Evolutionary conservation across 106 monocot genomes (phyloP).

Genomic region (Apostasia shenzhenica): DNA sequence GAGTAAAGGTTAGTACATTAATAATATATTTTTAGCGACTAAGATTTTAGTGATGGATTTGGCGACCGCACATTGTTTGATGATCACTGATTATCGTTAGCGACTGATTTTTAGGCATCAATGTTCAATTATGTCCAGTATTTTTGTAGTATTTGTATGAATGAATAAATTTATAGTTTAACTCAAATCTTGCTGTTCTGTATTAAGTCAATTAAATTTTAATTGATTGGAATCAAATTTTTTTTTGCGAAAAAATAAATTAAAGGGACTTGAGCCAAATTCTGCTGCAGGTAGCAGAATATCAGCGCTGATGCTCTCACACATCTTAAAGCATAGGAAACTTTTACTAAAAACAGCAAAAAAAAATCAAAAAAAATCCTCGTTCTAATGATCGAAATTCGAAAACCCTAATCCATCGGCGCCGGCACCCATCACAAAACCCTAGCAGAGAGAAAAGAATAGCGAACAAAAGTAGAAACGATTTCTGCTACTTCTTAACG

Average conservation of each 20-base stretch:
- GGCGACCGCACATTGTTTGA: too few relatives aligned
- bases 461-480: too few relatives aligned
- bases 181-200: background rate
- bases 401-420: background rate
- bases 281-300: background rate
- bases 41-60: too few relatives aligned
- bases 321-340: background rate
- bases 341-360: background rate
- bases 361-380: background rate
- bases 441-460: too few relatives aligned
- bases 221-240: background rate
- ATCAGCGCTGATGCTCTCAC: too few relatives aligned
- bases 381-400: background rate
- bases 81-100: background rate
- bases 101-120: background rate
- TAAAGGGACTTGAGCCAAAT: background rate
- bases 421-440: too few relatives aligned
- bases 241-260: background rate
- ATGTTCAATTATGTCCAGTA: background rate
- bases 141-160: background rate
- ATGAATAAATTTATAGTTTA: too few relatives aligned
- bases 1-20: too few relatives aligned
- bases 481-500: too few relatives aligned
- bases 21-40: too few relatives aligned
- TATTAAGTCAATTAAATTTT: background rate